These are phyloP conservation scores for Populus hybrid DNA, from an alignment of 441 rosid species.

Conservation along the genomic window DNA sequence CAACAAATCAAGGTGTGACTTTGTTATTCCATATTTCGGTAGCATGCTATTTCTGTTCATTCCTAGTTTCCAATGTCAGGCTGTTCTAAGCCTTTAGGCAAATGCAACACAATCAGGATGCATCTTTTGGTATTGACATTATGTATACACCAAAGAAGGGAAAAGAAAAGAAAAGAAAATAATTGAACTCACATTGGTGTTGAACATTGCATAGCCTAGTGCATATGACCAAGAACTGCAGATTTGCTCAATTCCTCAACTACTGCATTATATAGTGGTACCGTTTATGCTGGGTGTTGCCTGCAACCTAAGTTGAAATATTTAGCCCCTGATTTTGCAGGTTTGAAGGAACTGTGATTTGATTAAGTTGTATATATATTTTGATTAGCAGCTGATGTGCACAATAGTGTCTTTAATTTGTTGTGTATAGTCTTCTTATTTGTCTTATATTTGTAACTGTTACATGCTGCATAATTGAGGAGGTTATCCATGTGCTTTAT, in stretches of 20 bases:
- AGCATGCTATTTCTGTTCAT: neutral
- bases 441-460: neutral
- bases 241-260: neutral
- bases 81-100: neutral
- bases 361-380: neutral
- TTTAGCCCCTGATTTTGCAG: neutral
- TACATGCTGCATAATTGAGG: neutral
- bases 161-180: neutral
- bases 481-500: neutral
- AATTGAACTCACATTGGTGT: neutral
- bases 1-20: slow-evolving; percentile 66
- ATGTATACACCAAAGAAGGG: neutral
- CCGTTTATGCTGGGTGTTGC: neutral
- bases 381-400: neutral
- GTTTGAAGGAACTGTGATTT: neutral
- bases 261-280: neutral
- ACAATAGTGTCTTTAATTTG: neutral
- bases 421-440: neutral
- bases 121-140: neutral
- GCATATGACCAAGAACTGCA: neutral
- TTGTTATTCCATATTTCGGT: neutral
- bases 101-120: neutral
- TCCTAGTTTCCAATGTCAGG: neutral
- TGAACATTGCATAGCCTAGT: neutral
- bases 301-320: neutral